A percentile compares a stretch with the other conserved stretches of the same genome.
phyloP scores from a whole-genome alignment of 192 early-diverging fungal species.

The Geranomyces michiganensis region DNA sequence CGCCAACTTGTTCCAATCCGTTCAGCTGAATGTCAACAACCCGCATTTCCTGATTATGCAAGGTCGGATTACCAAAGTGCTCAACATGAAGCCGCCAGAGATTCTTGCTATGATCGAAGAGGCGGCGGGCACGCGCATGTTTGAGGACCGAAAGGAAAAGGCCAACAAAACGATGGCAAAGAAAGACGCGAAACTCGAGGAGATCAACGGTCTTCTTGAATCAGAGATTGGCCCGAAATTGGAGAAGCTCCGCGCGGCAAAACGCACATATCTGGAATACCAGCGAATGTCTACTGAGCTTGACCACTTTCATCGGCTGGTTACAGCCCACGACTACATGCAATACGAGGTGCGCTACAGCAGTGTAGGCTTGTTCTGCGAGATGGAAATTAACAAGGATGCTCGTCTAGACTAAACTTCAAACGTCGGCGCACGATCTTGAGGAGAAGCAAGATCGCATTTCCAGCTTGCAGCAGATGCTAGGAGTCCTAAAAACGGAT shows the following conservation, averaged over 20 bases:
- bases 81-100: constrained; percentile 99
- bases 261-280: constrained; percentile 87
- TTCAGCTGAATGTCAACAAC: constrained; percentile 98
- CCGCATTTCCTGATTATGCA: constrained; percentile 99
- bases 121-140: constrained; percentile 98
- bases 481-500: constrained; percentile 64
- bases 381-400: too few species aligned
- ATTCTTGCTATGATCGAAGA: constrained; percentile 99
- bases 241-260: constrained; percentile 84
- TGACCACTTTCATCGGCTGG: constrained; percentile 76
- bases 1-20: constrained; percentile 91
- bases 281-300: constrained; percentile 91
- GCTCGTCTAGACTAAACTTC: constrained; percentile 45
- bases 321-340: constrained; percentile 84
- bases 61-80: constrained; percentile 96
- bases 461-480: constrained; percentile 44
- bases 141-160: constrained; percentile 96
- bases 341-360: constrained; percentile 67
- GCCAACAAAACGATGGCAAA: constrained; percentile 91
- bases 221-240: constrained; percentile 94
- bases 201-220: constrained; percentile 79
- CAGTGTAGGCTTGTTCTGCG: too few species aligned
- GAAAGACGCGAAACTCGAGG: constrained; percentile 93
- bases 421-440: constrained; percentile 40
- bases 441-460: constrained; percentile 45